Conservation (phyloP, 352 stramenopile species). For the Lagenidium giganteum region DNA sequence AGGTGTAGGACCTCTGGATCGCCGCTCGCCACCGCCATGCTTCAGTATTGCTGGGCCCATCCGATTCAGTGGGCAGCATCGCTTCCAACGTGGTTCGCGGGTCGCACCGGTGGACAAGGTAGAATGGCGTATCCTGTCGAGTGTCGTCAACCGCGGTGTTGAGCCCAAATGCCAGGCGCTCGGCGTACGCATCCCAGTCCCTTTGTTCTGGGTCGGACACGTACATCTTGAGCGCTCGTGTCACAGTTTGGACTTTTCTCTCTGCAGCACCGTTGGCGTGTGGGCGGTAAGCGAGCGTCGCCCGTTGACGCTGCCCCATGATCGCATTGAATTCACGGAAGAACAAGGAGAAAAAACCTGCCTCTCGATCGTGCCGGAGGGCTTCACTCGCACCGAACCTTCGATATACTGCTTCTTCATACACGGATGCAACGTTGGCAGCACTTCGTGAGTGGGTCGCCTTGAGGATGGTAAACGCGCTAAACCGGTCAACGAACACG, state of each 20-base stretch:
- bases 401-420: slow-evolving; percentile 3
- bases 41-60: background rate
- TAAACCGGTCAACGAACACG: background rate
- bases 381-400: slow-evolving; percentile 9
- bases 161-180: slow-evolving; percentile 4
- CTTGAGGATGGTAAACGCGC: background rate
- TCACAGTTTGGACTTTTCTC: slow-evolving; percentile 15
- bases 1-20: slow-evolving; percentile 3
- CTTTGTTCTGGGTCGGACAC: slow-evolving; percentile 8
- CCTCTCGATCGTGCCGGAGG: slow-evolving; percentile 17
- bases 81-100: slow-evolving; percentile 6
- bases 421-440: background rate
- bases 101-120: slow-evolving; percentile 16
- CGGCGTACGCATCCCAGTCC: slow-evolving; percentile 18
- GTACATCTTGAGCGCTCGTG: slow-evolving; percentile 12
- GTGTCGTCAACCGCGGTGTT: slow-evolving; percentile 10
- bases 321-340: slow-evolving; percentile 15
- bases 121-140: slow-evolving; percentile 10
- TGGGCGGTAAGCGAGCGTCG: slow-evolving; percentile 12
- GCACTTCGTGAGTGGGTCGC: background rate
- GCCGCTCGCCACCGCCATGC: background rate
- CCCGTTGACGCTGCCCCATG: slow-evolving; percentile 4
- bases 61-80: background rate
- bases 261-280: slow-evolving; percentile 15
- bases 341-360: slow-evolving; percentile 8